Base-by-base conservation (phyloP, 768 basidiomycete genomes). In the Mycena rebaudengoi region DNA sequence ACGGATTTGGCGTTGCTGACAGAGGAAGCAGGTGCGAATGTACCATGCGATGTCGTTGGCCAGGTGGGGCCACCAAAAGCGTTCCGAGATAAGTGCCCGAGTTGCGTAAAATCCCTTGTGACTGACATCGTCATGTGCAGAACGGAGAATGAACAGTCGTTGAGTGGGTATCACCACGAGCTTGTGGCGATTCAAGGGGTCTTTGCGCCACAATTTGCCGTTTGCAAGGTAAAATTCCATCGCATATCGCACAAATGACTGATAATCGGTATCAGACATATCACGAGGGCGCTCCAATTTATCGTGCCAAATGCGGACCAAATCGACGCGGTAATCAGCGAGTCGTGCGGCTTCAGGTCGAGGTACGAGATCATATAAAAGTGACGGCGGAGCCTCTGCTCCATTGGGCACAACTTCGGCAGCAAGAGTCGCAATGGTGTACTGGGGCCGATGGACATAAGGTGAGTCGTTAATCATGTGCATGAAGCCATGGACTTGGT, bases 61-160 rank as follows among this genome's bases (percentile, higher is more conserved):
- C 4, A 74, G 37, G 0, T 60, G 40, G 0, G 74, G 73, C 71
- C 74, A 74, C 74, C 70, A 75, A 32, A 73, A 73, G 0, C 66
- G 52, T 20, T 33, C 54, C 14, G 16, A n/a, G 23, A 59, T 18
- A 62, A 70, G 18, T 60, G 66, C 8, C 68, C 25, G 41, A 70
- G 69, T 14, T 54, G 39, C 16, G 20, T 21, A 41, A 50, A 70
- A 7, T 66, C 76, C 73, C 23, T 70, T 66, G 63, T 74, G 74
- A 4, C 75, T 70, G 3, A 71, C 67, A 2, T 72, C 63, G 18
- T 37, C 35, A 18, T 37, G 35, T 37, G 30, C 75, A 71, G 29
- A 75, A 69, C 18, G 69, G 26, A 77, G 29, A 13, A 78, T 56
- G 6, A 59, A 41, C 23, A 74, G 48, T 0, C 67, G 64, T 12